Conservation (phyloP, 345 rosid species). For the Corchorus olitorius region DNA sequence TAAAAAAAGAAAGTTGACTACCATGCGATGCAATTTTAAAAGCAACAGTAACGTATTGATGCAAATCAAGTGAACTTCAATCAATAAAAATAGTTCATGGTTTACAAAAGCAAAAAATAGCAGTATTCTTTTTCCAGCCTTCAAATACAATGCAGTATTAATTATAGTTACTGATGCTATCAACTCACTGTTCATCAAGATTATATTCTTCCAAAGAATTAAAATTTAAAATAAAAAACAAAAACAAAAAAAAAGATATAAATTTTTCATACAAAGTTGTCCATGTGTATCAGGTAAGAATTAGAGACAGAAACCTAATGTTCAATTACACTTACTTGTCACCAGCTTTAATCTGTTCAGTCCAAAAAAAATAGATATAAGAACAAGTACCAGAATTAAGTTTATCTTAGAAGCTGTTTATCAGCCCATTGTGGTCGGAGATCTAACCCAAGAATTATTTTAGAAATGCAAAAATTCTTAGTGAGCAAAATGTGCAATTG, state of each 20-base stretch:
- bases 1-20: background rate
- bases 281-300: background rate
- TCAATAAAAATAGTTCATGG: background rate
- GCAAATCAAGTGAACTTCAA: background rate
- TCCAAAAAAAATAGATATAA: constrained; percentile 5
- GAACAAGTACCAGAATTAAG: background rate
- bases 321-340: background rate
- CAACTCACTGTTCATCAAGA: constrained; percentile 3
- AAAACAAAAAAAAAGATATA: too few species aligned
- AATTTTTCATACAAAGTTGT: background rate
- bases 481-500: background rate
- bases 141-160: background rate
- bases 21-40: background rate
- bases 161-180: background rate
- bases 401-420: background rate
- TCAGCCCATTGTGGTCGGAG: background rate
- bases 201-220: too few species aligned
- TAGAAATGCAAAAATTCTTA: background rate
- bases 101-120: background rate
- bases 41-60: background rate
- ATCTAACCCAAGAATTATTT: background rate
- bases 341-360: background rate
- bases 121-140: background rate
- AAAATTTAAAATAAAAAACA: too few species aligned
- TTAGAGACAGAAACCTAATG: background rate